These are phyloP conservation scores for Dinochytrium kinnereticum DNA, from an alignment of 371 early-diverging fungal genomes.

Conservation along the genomic window DNA sequence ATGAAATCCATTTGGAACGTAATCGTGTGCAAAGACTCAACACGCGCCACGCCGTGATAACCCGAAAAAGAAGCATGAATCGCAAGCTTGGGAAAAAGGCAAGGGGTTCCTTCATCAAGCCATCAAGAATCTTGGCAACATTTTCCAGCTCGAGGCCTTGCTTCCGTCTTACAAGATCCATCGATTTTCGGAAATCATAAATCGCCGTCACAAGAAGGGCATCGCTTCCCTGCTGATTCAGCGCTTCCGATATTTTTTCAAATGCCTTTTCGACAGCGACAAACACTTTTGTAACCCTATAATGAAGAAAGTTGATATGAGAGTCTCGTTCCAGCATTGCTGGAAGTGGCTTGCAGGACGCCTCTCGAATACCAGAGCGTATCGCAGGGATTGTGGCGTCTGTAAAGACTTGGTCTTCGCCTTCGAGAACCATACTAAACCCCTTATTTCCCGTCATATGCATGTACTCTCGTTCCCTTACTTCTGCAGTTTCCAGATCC, in stretches of 20 bases:
- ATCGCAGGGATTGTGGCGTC: not conserved
- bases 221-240: not conserved
- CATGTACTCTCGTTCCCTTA: not conserved
- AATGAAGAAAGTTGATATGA: not conserved
- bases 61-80: not conserved
- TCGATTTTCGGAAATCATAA: not conserved
- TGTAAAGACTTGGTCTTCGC: not conserved
- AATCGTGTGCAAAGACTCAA: not conserved
- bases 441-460: not conserved
- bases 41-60: not conserved
- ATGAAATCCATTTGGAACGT: not conserved
- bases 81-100: not conserved
- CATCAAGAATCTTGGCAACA: not conserved
- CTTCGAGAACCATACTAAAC: not conserved
- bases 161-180: not conserved
- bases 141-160: not conserved
- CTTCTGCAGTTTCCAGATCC: not conserved
- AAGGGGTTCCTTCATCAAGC: not conserved
- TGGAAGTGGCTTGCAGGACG: not conserved
- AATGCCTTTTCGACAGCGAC: not conserved
- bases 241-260: not conserved
- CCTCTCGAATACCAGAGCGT: not conserved
- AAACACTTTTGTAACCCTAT: not conserved
- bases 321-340: not conserved
- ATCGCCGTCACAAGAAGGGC: not conserved